Evolutionary conservation across 176 grass and related monocot species (phyloP).

Genomic region (Lolium multiflorum): DNA sequence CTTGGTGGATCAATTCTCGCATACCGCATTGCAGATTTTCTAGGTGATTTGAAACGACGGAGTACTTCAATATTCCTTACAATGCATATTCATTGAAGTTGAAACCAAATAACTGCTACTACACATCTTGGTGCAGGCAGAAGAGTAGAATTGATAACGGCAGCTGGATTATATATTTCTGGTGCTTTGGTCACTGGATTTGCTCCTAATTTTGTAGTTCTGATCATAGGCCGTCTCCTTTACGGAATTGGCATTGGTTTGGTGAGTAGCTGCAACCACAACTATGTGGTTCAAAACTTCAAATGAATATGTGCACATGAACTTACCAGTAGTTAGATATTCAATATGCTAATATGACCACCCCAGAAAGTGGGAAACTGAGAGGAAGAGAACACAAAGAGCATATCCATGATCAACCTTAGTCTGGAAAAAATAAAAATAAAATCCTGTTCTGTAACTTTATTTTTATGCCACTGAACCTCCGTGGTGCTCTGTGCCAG

Average conservation of each 20-base stretch:
- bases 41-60: slow-evolving; percentile 54
- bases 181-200: slow-evolving; percentile 77
- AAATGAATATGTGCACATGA: background rate
- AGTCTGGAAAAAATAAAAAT: background rate
- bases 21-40: slow-evolving; percentile 76
- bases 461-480: slow-evolving; percentile 25
- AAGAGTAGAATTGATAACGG: slow-evolving; percentile 81
- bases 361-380: too few relatives aligned
- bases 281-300: slow-evolving; percentile 4
- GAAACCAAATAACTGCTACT: slow-evolving; percentile 23
- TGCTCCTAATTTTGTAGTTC: slow-evolving; percentile 66
- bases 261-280: slow-evolving; percentile 57
- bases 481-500: slow-evolving; percentile 54
- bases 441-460: background rate
- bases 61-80: background rate
- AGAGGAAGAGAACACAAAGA: slow-evolving; percentile 23
- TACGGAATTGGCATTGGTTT: slow-evolving; percentile 86
- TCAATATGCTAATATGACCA: too few relatives aligned
- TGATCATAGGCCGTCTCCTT: slow-evolving; percentile 79
- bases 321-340: slow-evolving; percentile 1
- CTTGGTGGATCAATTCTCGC: slow-evolving; percentile 82
- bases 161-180: slow-evolving; percentile 71
- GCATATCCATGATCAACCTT: slow-evolving; percentile 18
- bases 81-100: slow-evolving; percentile 10
- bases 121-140: slow-evolving; percentile 69